Percentiles rank a stretch among this genome's conserved stretches.
These are phyloP conservation scores for Farysia itapuensis DNA, from an alignment of 1,284 basidiomycete species.

Conservation along the genomic window DNA sequence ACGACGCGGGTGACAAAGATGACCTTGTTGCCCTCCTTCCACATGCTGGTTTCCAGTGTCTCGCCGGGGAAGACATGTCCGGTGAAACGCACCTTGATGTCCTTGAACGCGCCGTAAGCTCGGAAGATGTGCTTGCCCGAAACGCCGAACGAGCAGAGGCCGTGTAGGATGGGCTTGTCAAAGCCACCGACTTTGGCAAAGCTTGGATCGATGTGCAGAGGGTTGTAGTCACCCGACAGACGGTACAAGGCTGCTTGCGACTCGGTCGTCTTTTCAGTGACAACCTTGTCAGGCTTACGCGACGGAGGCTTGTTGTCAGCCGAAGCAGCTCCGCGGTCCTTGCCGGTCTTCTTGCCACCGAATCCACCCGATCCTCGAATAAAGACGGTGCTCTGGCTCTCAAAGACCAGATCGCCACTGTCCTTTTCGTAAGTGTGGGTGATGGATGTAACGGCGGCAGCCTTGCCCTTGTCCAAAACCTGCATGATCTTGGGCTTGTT, in stretches of 20 bases:
- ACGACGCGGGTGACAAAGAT: constrained; percentile 83
- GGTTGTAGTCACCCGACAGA: constrained; percentile 68
- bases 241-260: constrained; percentile 73
- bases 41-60: constrained; percentile 74
- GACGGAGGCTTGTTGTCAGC: constrained; percentile 78
- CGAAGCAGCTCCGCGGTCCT: constrained; percentile 85
- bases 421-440: constrained; percentile 47
- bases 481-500: constrained; percentile 68
- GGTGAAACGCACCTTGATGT: constrained; percentile 93
- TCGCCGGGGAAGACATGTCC: constrained; percentile 94
- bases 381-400: constrained; percentile 89
- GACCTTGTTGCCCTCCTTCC: constrained; percentile 91
- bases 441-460: constrained; percentile 40
- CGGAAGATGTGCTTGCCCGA: constrained; percentile 91
- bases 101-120: constrained; percentile 79
- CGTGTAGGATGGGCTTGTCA: constrained; percentile 74
- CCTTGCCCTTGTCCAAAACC: constrained; percentile 63
- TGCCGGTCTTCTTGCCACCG: constrained; percentile 83
- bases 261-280: constrained; percentile 51
- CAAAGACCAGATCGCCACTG: constrained; percentile 80
- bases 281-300: constrained; percentile 54
- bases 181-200: constrained; percentile 95
- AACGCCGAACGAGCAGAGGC: constrained; percentile 89
- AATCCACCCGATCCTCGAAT: constrained; percentile 94
- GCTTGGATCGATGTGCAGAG: constrained; percentile 87